phyloP scores from a whole-genome alignment of 768 basidiomycete species.

The Tylopilus rubrobrunneus region DNA sequence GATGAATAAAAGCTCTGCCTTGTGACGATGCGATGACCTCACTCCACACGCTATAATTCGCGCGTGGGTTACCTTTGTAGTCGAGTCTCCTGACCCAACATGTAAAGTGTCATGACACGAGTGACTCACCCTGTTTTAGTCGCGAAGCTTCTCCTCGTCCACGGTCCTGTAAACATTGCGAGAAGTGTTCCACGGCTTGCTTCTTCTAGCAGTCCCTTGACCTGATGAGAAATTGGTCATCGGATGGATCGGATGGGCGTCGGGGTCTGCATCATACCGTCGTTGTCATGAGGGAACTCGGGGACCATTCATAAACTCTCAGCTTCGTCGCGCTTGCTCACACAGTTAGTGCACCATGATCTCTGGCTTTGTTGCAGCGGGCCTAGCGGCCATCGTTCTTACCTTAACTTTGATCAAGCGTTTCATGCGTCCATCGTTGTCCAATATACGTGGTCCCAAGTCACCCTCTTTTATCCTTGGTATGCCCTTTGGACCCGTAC shows the following conservation, averaged over 20 bases:
- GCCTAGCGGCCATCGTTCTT: constrained; percentile 9
- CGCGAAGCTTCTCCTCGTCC: neutral
- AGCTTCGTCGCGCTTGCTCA: neutral
- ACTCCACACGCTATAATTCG: neutral
- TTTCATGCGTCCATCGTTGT: constrained; percentile 6
- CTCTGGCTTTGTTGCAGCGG: neutral
- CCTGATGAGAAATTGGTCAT: neutral
- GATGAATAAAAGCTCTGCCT: neutral
- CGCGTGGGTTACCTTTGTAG: neutral
- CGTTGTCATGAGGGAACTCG: constrained; percentile 5
- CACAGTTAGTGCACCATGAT: constrained; percentile 10
- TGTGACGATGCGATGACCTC: neutral
- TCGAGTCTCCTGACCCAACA: neutral
- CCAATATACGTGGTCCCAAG: constrained; percentile 19
- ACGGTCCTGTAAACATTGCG: neutral
- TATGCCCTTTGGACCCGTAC: neutral
- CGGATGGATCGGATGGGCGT: constrained; percentile 1
- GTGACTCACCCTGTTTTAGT: neutral
- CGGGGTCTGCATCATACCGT: neutral
- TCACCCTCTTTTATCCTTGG: constrained; percentile 23
- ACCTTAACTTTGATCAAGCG: neutral
- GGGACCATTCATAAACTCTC: constrained; percentile 1
- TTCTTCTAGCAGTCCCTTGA: neutral
- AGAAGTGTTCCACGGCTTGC: neutral
- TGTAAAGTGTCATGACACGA: constrained; percentile 1